These are phyloP conservation scores for Syzygium malaccense DNA, from an alignment of 441 rosid species.

Conservation along the genomic window DNA sequence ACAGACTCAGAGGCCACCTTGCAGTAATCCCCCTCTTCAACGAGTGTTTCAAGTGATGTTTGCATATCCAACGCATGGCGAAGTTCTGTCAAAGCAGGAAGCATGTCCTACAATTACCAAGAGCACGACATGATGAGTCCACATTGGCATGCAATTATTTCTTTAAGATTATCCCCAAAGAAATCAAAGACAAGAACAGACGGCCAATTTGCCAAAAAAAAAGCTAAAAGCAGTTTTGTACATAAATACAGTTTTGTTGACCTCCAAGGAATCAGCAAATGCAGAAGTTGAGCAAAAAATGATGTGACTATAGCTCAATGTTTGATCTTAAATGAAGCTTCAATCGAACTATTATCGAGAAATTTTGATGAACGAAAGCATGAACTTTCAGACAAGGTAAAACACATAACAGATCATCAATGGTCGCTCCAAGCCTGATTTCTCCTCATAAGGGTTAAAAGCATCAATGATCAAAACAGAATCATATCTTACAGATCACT, in stretches of 20 bases:
- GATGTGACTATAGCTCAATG: not conserved
- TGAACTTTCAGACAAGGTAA: not conserved
- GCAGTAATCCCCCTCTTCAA: conserved; percentile 88
- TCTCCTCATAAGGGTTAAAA: not conserved
- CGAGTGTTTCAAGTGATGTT: conserved; percentile 75
- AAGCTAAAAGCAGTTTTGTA: not conserved
- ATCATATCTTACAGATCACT: not conserved
- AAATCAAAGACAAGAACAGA: not conserved
- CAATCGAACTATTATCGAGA: not conserved
- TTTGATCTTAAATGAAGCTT: not conserved
- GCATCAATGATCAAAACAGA: not conserved
- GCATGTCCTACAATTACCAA: conserved; percentile 62
- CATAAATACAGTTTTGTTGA: not conserved
- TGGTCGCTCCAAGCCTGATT: not conserved
- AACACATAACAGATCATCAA: not conserved
- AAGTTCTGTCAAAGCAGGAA: conserved; percentile 76
- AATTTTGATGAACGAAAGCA: not conserved
- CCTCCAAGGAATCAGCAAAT: not conserved
- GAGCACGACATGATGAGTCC: not conserved
- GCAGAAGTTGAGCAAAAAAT: not conserved
- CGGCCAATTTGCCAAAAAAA: not conserved
- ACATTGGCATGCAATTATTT: not conserved
- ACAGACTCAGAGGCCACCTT: conserved; percentile 43
- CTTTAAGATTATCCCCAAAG: not conserved
- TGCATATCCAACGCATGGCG: conserved; percentile 79